These are phyloP conservation scores for Pyrus communis DNA, from an alignment of 306 rosid genomes.

Conservation along the genomic window DNA sequence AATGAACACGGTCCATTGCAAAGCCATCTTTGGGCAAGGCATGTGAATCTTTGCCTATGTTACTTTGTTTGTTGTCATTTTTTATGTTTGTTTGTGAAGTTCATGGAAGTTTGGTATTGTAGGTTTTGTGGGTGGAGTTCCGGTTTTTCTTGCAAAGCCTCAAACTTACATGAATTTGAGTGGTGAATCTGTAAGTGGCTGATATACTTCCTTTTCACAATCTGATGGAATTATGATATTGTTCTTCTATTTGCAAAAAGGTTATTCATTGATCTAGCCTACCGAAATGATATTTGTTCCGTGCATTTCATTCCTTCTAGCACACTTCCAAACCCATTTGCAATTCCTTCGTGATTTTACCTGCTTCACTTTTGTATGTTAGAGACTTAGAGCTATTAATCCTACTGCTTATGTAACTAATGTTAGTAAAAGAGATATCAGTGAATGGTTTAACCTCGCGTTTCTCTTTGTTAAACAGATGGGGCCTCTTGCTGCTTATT, in stretches of 20 bases:
- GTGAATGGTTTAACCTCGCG: background rate
- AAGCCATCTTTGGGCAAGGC: conserved; percentile 83
- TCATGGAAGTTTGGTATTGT: conserved; percentile 16
- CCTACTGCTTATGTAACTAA: background rate
- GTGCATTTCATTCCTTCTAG: background rate
- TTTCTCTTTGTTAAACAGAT: conserved; percentile 38
- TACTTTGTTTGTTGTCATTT: background rate
- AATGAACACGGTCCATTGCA: conserved; percentile 55
- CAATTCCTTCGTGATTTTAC: background rate
- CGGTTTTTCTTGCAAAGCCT: conserved; percentile 88
- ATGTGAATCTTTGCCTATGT: background rate
- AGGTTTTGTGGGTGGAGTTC: conserved; percentile 78
- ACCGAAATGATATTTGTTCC: background rate
- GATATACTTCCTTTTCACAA: conserved; percentile 4
- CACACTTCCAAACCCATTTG: background rate
- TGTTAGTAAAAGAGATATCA: background rate
- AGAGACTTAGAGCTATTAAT: background rate
- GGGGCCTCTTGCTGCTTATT: conserved; percentile 93
- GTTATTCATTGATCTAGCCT: background rate
- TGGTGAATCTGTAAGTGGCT: conserved; percentile 83
- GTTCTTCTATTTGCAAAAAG: background rate
- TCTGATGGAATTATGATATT: background rate
- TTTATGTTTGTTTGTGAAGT: conserved; percentile 14
- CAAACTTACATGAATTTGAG: conserved; percentile 94
- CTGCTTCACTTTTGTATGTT: background rate